Conservation (phyloP, 345 rosid species). For the Dipteronia sinensis region DNA sequence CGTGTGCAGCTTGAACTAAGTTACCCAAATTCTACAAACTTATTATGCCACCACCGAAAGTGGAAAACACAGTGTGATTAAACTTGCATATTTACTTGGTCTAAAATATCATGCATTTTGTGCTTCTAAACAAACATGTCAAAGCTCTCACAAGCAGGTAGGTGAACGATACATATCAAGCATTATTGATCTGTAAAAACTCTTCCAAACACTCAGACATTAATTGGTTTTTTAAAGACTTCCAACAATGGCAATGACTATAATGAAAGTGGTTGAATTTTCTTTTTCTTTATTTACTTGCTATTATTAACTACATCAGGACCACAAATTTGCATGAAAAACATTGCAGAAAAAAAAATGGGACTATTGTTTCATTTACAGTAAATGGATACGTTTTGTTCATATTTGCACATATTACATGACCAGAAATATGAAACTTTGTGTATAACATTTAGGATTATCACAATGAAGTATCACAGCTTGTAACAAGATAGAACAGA, state of each 20-base stretch:
- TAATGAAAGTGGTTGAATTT: neutral
- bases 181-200: conserved; percentile 1
- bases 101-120: neutral
- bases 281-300: neutral
- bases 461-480: conserved; percentile 4
- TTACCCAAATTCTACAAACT: neutral
- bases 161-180: neutral
- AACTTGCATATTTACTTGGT: neutral
- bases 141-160: neutral
- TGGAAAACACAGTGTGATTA: neutral
- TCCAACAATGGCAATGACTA: conserved; percentile 3
- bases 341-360: neutral
- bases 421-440: neutral
- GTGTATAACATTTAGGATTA: neutral
- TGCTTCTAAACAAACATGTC: neutral
- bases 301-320: neutral
- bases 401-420: neutral
- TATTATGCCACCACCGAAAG: neutral
- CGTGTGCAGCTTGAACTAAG: neutral
- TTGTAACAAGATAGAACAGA: conserved; percentile 16
- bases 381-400: neutral
- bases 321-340: neutral
- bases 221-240: neutral
- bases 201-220: conserved; percentile 2
- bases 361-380: neutral